Evolutionary conservation across 352 stramenopile genomes (phyloP).

Genomic region (Phytophthora ramorum): DNA sequence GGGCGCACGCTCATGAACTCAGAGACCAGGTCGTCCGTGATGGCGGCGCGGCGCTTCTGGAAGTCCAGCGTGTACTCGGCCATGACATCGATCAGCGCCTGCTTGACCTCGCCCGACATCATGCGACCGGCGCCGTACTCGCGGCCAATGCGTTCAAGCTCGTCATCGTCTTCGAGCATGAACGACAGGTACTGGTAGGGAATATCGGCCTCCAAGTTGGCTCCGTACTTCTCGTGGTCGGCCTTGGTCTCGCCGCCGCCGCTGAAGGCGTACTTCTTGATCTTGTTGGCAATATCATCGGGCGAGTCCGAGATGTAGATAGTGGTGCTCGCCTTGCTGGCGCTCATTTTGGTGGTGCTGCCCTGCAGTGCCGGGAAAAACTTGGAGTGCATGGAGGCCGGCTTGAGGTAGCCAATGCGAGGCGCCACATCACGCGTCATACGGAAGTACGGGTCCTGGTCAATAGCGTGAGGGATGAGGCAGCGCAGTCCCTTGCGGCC

Average conservation of each 20-base stretch:
- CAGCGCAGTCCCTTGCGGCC: constrained; percentile 93
- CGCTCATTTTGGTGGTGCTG: constrained; percentile 98
- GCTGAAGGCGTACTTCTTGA: constrained; percentile 91
- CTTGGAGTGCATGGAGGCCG: constrained; percentile 99
- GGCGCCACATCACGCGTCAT: constrained; percentile 99
- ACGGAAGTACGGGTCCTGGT: constrained; percentile 99
- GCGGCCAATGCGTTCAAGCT: constrained; percentile 93
- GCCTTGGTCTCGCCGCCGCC: constrained; percentile 98
- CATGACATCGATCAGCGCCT: constrained; percentile 95
- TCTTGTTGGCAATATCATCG: constrained; percentile 95
- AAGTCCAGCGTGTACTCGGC: constrained; percentile 94
- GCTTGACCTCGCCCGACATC: constrained; percentile 99
- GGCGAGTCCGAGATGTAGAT: constrained; percentile 99
- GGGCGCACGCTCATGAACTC: constrained; percentile 97
- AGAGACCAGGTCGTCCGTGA: constrained; percentile 96
- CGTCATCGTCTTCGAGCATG: constrained; percentile 99
- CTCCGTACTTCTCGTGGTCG: constrained; percentile 97
- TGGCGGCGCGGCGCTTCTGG: constrained; percentile 91
- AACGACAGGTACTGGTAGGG: constrained; percentile 99
- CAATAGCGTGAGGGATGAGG: constrained; percentile 99
- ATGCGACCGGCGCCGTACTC: constrained; percentile 97
- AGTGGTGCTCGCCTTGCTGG: constrained; percentile 95
- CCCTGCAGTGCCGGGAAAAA: constrained; percentile 99
- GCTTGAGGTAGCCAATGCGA: constrained; percentile 96
- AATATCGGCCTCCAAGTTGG: constrained; percentile 99